Base-by-base conservation (phyloP, 179 eudicot genomes). In the Silene coronaria region DNA sequence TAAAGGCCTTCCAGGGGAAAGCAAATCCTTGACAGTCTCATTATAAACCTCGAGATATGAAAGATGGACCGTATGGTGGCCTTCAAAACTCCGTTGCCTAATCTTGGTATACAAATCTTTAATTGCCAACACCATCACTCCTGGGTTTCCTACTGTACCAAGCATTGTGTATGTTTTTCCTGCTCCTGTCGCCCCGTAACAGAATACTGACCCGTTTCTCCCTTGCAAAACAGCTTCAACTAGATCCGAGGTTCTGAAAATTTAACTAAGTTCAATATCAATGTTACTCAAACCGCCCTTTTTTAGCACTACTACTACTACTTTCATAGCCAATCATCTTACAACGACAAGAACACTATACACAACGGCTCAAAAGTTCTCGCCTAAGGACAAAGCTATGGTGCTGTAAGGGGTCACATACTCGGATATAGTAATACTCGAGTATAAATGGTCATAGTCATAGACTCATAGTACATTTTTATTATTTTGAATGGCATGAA, bases 141-240 rank as follows among this genome's bases (percentile, higher is more conserved):
- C 97, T 11, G 96, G 97, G 81, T 76, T 91, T 75, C 85, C 93
- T 16, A 88, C 80, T 21, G 92, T 89, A 21, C 97, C 96, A 6
- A 92, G 84, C 97, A 92, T 92, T 21, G 96, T 92, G 81, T 88
- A 89, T 3, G 97, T 92, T 75, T 92, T 92, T 5, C 97, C 97
- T 2, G 97, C 97, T 75, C 97, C 96, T 6, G 97, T 92, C 0
- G 97, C 97, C 0, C 96, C 97, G 45, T 92, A 92, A 77, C 97
- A 91, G 84, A 90, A 90, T 8, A 92, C 96, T 34, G 97, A 88
- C 5, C 96, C 97, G 77, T 92, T 92, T 69, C 91, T 86, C 57
- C 96, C 97, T 77, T 88, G 89, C 57, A 92, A 80, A 77, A 92
- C 96, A n/a, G 93, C 88, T 85, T 89, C 96, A 19, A 92, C 94